Conservation (phyloP, 1,284 basidiomycete genomes). For the Pisolithus thermaeus region DNA sequence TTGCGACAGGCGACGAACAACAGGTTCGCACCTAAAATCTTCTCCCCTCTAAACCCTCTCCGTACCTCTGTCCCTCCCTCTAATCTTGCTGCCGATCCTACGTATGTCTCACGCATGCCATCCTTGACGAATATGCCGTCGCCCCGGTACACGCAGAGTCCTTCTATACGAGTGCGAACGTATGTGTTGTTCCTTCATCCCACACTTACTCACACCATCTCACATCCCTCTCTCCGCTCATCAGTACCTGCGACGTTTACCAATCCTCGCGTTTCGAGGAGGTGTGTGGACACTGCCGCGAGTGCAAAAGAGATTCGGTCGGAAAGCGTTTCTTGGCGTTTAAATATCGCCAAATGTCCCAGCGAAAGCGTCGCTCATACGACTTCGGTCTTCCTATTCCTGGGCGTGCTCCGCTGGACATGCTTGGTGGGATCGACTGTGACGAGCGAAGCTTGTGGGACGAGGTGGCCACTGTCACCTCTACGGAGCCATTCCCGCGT, state of each 20-base stretch:
- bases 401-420: background rate
- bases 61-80: constrained; percentile 11
- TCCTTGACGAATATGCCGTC: constrained; percentile 17
- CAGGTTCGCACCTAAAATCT: constrained; percentile 22
- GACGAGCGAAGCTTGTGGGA: constrained; percentile 27
- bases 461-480: constrained; percentile 22
- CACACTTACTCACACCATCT: constrained; percentile 4
- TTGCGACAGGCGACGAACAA: constrained; percentile 21
- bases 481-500: constrained; percentile 12
- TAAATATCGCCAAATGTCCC: constrained; percentile 13
- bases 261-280: constrained; percentile 16
- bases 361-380: constrained; percentile 4
- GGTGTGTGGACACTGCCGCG: constrained; percentile 22
- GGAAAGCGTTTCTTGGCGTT: constrained; percentile 19
- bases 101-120: constrained; percentile 18
- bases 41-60: constrained; percentile 28
- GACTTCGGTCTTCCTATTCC: background rate
- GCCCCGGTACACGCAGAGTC: constrained; percentile 15
- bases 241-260: constrained; percentile 19
- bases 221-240: background rate
- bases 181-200: constrained; percentile 10
- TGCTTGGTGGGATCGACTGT: constrained; percentile 13
- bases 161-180: constrained; percentile 19
- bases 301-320: constrained; percentile 24
- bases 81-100: constrained; percentile 14